Base-by-base conservation (phyloP, 805 yeast genomes). In the Candida nitratophila region DNA sequence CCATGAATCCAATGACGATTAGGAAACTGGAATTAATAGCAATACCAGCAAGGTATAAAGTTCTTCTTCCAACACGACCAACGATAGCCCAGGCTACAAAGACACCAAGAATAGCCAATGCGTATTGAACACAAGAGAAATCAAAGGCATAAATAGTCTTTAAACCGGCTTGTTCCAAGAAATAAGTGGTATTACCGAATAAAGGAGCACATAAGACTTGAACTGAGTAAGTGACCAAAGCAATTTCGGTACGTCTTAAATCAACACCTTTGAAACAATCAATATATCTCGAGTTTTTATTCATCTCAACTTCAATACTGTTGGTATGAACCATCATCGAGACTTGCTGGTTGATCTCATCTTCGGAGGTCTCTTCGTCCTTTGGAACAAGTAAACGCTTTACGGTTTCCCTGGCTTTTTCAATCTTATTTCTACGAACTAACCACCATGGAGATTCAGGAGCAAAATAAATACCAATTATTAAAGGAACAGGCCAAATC, bases 361-460 rank as follows among this genome's bases (percentile, higher is more conserved):
- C 45, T 29, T 40, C 42, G 10, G 44, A 4, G 10, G 27, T 24
- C 10, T 24, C 27, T 10, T 24, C 27, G 10, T 24, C 27, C 10
- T 24, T 24, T 6, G 27, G 10, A 24, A 24, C 6, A 24, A 24
- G 27, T 24, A 24, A 24, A 10, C 27, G 27, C 27, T 24, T 24
- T 6, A 24, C 27, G 10, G 27, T 24, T 24, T 24, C 10, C 6
- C 10, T 24, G 11, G 83, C 83, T 11, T 71, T 71, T 0, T 61
- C 65, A 24, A 54, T 40, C 45, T 59, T 61, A 3, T 69, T 70
- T 47, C 67, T 64, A 45, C 70, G 68, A 8, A 74, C 70, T 38
- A 76, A 56, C 75, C 77, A 77, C 69, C 74, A 72, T 17, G 83
- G 83, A 12, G 79, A 73, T 44, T 77, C 82, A 19, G 83, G 83